phyloP scores from a whole-genome alignment of 2,329 filamentous ascomycete genomes.

The Alternaria sp. region DNA sequence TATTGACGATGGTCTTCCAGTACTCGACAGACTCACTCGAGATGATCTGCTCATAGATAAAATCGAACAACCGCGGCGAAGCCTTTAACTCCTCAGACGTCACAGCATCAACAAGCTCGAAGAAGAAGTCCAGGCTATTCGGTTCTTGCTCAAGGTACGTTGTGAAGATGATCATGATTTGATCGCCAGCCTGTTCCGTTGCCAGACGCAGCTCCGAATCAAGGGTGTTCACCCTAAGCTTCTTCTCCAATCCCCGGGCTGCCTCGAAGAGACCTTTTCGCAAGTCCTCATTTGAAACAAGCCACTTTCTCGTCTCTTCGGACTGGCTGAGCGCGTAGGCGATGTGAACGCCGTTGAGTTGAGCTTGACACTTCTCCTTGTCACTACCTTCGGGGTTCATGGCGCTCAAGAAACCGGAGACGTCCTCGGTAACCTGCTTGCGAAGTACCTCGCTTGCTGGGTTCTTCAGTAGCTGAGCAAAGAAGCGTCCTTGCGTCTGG shows the following conservation, averaged over 20 bases:
- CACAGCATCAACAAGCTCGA: conserved; percentile 82
- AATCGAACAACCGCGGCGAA: conserved; percentile 77
- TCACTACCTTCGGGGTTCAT: conserved; percentile 69
- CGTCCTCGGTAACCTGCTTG: conserved; percentile 75
- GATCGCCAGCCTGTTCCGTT: conserved; percentile 87
- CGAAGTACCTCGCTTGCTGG: conserved; percentile 77
- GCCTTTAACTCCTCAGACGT: conserved; percentile 83
- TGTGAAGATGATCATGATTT: conserved; percentile 84
- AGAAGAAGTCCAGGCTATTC: conserved; percentile 81
- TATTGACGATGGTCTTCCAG: conserved; percentile 81
- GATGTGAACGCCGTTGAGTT: conserved; percentile 88
- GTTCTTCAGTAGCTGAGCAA: conserved; percentile 84
- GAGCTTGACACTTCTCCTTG: conserved; percentile 75
- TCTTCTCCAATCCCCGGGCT: conserved; percentile 80
- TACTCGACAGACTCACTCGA: conserved; percentile 84
- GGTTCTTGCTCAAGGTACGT: conserved; percentile 78
- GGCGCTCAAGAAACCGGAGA: conserved; percentile 73
- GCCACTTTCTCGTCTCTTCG: conserved; percentile 71
- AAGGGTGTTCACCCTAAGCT: conserved; percentile 73
- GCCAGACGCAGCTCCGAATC: conserved; percentile 78
- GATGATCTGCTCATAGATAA: conserved; percentile 86
- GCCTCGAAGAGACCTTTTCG: conserved; percentile 68
- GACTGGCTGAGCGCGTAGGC: conserved; percentile 79
- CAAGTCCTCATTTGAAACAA: conserved; percentile 63
- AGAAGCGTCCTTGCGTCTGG: conserved; percentile 85